phyloP scores from a whole-genome alignment of 768 basidiomycete species.

The Coprinopsis cinerea region DNA sequence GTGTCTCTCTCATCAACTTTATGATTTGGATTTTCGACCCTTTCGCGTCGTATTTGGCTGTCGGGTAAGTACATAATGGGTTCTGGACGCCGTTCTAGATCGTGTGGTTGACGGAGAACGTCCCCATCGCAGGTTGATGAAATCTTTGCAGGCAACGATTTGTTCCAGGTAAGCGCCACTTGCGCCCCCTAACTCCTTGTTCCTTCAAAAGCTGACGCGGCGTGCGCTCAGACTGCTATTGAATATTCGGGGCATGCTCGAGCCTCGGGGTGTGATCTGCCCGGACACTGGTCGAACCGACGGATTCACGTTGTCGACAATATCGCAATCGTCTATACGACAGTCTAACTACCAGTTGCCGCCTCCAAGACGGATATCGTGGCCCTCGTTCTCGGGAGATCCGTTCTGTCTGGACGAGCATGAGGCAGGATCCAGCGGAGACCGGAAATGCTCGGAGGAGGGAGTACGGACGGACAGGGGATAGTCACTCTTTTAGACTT shows the following conservation, averaged over 20 bases:
- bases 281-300: background rate
- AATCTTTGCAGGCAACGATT: constrained; percentile 22
- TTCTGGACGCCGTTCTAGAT: background rate
- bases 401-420: too few species aligned
- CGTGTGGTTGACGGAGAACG: background rate
- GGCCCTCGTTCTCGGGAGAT: too few species aligned
- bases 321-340: background rate
- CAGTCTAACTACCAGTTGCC: too few species aligned
- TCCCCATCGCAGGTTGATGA: constrained; percentile 10
- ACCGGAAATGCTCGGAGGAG: background rate
- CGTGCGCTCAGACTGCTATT: constrained; percentile 16
- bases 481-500: too few species aligned
- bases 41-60: constrained; percentile 20
- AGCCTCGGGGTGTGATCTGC: constrained; percentile 1
- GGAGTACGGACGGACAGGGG: background rate
- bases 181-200: background rate
- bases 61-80: constrained; percentile 11
- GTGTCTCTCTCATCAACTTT: constrained; percentile 20
- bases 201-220: background rate
- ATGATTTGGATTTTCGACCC: constrained; percentile 22
- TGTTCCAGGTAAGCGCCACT: constrained; percentile 17
- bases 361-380: too few species aligned
- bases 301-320: background rate
- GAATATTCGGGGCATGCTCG: constrained; percentile 20
- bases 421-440: too few species aligned